Conservation (phyloP, 1,139 yeast genomes). For the Blastobotrys apis region DNA sequence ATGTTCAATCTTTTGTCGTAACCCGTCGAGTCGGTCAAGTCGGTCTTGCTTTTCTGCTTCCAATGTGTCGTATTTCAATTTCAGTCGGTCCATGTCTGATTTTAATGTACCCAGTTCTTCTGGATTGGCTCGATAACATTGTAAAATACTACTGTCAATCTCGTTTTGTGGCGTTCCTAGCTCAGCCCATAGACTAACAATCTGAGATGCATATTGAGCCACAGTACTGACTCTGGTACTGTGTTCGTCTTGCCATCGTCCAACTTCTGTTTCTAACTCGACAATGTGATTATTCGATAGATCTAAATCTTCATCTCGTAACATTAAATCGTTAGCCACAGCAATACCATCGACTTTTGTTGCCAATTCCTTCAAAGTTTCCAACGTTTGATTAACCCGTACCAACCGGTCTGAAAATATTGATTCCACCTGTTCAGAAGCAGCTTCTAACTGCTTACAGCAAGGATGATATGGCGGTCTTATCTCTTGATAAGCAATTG, state of each 20-base stretch:
- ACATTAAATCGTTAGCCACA: slow-evolving; percentile 18
- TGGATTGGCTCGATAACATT: slow-evolving; percentile 26
- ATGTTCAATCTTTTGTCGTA: slow-evolving; percentile 19
- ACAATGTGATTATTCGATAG: slow-evolving; percentile 21
- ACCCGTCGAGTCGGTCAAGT: slow-evolving; percentile 11
- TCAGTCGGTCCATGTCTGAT: slow-evolving; percentile 27
- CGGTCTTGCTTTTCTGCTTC: slow-evolving; percentile 31
- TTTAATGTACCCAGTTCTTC: slow-evolving; percentile 29
- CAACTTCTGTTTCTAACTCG: slow-evolving; percentile 29
- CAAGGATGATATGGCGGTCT: slow-evolving; percentile 26
- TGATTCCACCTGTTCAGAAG: slow-evolving; percentile 21
- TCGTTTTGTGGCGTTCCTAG: slow-evolving; percentile 34
- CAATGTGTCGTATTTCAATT: slow-evolving; percentile 30
- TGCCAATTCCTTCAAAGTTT: slow-evolving; percentile 19
- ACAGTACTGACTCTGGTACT: slow-evolving; percentile 25
- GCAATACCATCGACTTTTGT: slow-evolving; percentile 23
- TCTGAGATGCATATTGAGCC: slow-evolving; percentile 24
- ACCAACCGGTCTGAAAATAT: slow-evolving; percentile 23
- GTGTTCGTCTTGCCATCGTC: slow-evolving; percentile 28
- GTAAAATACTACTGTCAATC: slow-evolving; percentile 28
- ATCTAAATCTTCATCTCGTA: slow-evolving; percentile 16
- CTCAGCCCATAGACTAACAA: slow-evolving; percentile 34
- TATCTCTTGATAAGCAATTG: slow-evolving; percentile 16
- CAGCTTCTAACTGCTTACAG: slow-evolving; percentile 17
- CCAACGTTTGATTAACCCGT: slow-evolving; percentile 22